Evolutionary conservation across 805 yeast genomes (phyloP), one percentile per base, ranked within the genome.

Genomic region (Saturnispora ahearnii): DNA sequence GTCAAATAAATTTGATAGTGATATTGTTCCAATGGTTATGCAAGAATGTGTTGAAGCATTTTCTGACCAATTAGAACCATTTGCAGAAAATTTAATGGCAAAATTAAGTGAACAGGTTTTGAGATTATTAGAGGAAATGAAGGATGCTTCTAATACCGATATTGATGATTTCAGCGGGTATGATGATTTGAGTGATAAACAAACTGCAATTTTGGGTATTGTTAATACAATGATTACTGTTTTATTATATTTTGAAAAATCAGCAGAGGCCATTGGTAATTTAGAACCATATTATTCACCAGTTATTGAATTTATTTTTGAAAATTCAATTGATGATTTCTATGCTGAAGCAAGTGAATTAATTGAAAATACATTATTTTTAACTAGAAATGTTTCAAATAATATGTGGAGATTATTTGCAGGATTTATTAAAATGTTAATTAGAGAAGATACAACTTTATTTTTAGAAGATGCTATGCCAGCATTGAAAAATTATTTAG

Each of bases 11-110:
- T 79, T 90, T 55, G 99, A 91, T 59, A 81, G 84, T 51, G 99
- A 93, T 61, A 78, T 89, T 2, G 76, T 93, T 29, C 80, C 95
- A 22, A 85, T 84, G 24, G 96, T 91, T 6, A 88, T 91, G 84
- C 98, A 91, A 71, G 96, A 90, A 59, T 84, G 93, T 62, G 97
- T 91, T 30, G 96, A 90, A 61, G 79, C 78, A 51, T 93, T 84
- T 66, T 76, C 95, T 5, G 86, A 82, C 55, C 95, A 91, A 65
- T 73, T 91, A 57, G 93, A 90, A 55, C 98, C 99, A 26, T 91
- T 88, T 64, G 96, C 96, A 26, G 76, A 80, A 29, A 82, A 81
- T 50, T 67, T 85, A 56, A 68, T 67, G 71, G 58, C 66, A 56
- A 77, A 81, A 62, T 67, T 84, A 57, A 81, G 84, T 21, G 84